A percentile compares a stretch with the other conserved stretches of the same genome.
These are phyloP conservation scores for Conticribra weissflogii DNA, from an alignment of 108 stramenopile species.

Conservation along the genomic window DNA sequence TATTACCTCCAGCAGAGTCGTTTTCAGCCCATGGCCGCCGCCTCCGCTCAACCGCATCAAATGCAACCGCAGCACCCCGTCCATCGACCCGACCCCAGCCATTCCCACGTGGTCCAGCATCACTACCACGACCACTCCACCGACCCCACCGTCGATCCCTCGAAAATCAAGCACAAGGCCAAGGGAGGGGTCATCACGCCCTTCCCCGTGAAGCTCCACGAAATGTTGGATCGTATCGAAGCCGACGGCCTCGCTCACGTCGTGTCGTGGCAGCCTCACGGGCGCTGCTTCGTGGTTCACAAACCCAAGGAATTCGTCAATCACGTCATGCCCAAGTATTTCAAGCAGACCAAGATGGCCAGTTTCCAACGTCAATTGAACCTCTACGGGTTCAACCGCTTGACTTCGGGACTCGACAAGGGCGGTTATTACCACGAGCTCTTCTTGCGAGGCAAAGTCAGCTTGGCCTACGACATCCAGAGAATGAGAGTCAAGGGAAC, in stretches of 20 bases:
- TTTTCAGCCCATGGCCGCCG: constrained; percentile 3
- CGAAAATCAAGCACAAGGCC: constrained; percentile 50
- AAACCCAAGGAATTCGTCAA: constrained; percentile 80
- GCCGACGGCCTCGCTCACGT: constrained; percentile 60
- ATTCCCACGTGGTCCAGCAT: constrained; percentile 54
- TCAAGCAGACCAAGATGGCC: constrained; percentile 88
- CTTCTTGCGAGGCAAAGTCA: constrained; percentile 69
- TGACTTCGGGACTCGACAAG: constrained; percentile 71
- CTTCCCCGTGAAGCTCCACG: constrained; percentile 77
- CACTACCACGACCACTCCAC: constrained; percentile 78
- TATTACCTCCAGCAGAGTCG: not conserved
- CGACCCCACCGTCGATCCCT: constrained; percentile 50
- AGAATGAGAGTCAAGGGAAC: constrained; percentile 86
- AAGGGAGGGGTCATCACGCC: constrained; percentile 71
- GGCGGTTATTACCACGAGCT: constrained; percentile 82
- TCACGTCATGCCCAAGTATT: constrained; percentile 86
- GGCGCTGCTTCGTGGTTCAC: constrained; percentile 87
- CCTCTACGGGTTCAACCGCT: constrained; percentile 88
- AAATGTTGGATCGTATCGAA: constrained; percentile 68
- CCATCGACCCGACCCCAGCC: constrained; percentile 5
- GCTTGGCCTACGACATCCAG: constrained; percentile 67
- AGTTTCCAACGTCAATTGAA: constrained; percentile 94
- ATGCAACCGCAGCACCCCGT: not conserved
- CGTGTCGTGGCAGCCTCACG: constrained; percentile 88
- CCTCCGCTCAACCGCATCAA: not conserved